These are phyloP conservation scores for Epichloe amarillans DNA, from an alignment of 2,329 filamentous ascomycete species.

Conservation along the genomic window DNA sequence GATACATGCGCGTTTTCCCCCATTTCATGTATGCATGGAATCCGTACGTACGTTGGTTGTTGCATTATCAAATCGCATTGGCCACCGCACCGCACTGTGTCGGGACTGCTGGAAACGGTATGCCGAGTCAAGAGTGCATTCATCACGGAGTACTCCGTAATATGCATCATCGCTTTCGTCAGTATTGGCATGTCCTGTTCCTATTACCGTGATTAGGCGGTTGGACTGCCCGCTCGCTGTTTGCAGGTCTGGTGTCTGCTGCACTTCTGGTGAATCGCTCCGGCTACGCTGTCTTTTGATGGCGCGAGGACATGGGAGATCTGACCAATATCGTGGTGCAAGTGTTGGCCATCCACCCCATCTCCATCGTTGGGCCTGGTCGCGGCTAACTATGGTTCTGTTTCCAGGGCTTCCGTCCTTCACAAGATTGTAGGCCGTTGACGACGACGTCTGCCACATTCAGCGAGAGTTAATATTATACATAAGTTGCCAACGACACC, in stretches of 20 bases:
- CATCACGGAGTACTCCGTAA: too few species aligned
- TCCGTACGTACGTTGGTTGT: background rate
- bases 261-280: background rate
- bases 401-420: background rate
- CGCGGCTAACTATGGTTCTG: conserved; percentile 2
- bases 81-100: background rate
- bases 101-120: conserved; percentile 12
- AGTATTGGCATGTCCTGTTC: too few species aligned
- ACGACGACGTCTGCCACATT: background rate
- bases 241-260: background rate
- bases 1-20: background rate
- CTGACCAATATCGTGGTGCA: too few species aligned
- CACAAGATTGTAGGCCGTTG: background rate
- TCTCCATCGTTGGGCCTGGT: background rate
- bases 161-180: background rate
- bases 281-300: too few species aligned
- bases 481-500: background rate
- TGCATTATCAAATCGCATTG: conserved; percentile 1
- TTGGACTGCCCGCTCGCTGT: background rate
- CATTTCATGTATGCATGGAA: background rate
- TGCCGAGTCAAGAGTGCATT: conserved; percentile 4
- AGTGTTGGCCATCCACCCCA: background rate
- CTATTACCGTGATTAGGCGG: background rate
- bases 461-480: background rate
- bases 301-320: too few species aligned